Evolutionary conservation across 768 basidiomycete species (phyloP).

Genomic region (Cystobasidium tubakii): DNA sequence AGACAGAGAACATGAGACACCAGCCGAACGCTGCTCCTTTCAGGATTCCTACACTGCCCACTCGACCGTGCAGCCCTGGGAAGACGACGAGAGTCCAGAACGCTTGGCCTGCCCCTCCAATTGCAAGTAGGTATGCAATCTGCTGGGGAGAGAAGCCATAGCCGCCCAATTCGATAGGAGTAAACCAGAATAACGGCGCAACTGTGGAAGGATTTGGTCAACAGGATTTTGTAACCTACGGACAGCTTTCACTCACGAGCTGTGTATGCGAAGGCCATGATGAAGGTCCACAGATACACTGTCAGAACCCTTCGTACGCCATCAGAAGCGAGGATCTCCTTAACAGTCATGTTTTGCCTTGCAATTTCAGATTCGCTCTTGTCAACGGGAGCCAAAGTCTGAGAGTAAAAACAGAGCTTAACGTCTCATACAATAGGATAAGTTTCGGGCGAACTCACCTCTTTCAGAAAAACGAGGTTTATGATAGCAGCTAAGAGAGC

Average conservation of each 20-base stretch:
- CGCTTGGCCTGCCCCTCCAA: conserved; percentile 19
- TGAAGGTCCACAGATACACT: conserved; percentile 12
- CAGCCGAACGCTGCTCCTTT: neutral
- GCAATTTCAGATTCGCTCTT: neutral
- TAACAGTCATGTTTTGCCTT: neutral
- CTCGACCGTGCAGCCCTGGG: neutral
- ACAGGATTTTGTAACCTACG: neutral
- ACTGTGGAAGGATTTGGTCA: conserved; percentile 2
- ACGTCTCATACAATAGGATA: no score
- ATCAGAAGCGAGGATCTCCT: neutral
- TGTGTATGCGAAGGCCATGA: conserved; percentile 12
- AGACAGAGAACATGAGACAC: neutral
- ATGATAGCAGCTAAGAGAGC: conserved; percentile 25
- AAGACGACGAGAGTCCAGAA: conserved; percentile 30
- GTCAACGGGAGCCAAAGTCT: neutral
- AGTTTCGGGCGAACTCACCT: conserved; percentile 14
- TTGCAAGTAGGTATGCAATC: conserved; percentile 26
- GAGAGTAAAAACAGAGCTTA: neutral
- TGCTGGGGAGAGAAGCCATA: conserved; percentile 23
- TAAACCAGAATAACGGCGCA: conserved; percentile 21
- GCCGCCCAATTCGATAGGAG: conserved; percentile 18
- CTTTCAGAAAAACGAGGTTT: conserved; percentile 39
- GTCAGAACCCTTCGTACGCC: conserved; percentile 20
- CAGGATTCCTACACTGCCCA: conserved; percentile 8
- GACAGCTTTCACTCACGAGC: neutral